Percentiles rank a stretch among this genome's conserved stretches.
Evolutionary conservation across 805 yeast genomes (phyloP).

Genomic region (Kurtzmaniella cleridarum): DNA sequence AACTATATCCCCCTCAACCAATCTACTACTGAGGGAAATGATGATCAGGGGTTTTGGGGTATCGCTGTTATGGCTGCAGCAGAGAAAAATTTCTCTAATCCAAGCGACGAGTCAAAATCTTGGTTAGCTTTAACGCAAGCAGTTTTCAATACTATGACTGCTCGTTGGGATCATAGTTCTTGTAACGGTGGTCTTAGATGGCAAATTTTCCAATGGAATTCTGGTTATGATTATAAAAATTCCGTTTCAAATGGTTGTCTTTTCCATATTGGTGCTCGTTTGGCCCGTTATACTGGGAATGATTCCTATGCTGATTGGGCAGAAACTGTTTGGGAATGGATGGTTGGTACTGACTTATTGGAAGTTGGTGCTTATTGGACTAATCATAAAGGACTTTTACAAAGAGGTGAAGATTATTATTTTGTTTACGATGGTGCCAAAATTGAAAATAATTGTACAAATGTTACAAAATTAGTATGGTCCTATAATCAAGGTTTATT

Average conservation of each 20-base stretch:
- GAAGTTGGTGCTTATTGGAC: slow-evolving; percentile 9
- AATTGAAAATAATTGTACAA: slow-evolving; percentile 54
- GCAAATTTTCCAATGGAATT: slow-evolving; percentile 46
- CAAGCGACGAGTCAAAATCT: slow-evolving; percentile 25
- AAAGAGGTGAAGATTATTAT: slow-evolving; percentile 36
- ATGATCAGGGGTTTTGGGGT: slow-evolving; percentile 98
- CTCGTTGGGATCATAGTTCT: slow-evolving; percentile 34
- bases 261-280: slow-evolving; percentile 40
- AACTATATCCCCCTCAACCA: slow-evolving; percentile 87
- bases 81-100: slow-evolving; percentile 74
- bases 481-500: slow-evolving; percentile 80
- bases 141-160: slow-evolving; percentile 40
- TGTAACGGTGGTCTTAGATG: slow-evolving; percentile 43
- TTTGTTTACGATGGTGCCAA: slow-evolving; percentile 74
- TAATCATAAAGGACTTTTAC: slow-evolving; percentile 33
- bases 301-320: slow-evolving; percentile 37
- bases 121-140: slow-evolving; percentile 41
- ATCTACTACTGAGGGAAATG: slow-evolving; percentile 91
- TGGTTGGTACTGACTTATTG: slow-evolving; percentile 24
- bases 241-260: slow-evolving; percentile 41
- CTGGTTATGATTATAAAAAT: slow-evolving; percentile 42
- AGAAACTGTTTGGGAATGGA: slow-evolving; percentile 42
- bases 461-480: slow-evolving; percentile 64
- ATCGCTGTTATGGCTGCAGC: slow-evolving; percentile 89
- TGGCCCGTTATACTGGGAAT: slow-evolving; percentile 37